Evolutionary conservation across 176 grass and related monocot genomes (phyloP).

Genomic region (Cenchrus fungigraminus): DNA sequence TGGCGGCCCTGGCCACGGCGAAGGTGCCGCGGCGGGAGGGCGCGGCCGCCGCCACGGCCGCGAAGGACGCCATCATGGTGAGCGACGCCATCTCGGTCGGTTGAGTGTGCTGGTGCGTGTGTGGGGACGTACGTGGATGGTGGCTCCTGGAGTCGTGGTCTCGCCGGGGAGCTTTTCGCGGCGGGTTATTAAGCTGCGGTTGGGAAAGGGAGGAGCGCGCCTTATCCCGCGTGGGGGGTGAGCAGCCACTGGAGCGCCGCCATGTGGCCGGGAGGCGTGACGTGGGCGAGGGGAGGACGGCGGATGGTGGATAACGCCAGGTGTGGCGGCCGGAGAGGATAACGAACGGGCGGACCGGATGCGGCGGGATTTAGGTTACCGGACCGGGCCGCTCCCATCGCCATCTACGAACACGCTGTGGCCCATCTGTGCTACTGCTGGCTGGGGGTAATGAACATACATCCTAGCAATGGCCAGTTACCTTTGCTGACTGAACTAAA

Average conservation of each 20-base stretch:
- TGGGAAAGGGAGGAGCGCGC: neutral
- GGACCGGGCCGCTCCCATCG: neutral
- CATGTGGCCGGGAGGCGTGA: slow-evolving; percentile 42
- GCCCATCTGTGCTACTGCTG: too few species aligned
- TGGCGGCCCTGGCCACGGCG: slow-evolving; percentile 44
- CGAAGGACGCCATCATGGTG: slow-evolving; percentile 68
- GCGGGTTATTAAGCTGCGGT: slow-evolving; percentile 46
- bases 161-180: slow-evolving; percentile 14
- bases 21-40: slow-evolving; percentile 40
- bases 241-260: slow-evolving; percentile 27
- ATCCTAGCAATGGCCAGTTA: neutral
- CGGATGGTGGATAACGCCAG: slow-evolving; percentile 35
- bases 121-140: neutral
- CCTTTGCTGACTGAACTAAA: neutral
- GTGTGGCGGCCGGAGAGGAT: slow-evolving; percentile 35
- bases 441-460: too few species aligned
- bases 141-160: neutral
- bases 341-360: slow-evolving; percentile 50
- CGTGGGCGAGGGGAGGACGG: slow-evolving; percentile 17
- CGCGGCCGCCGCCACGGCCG: slow-evolving; percentile 48
- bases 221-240: slow-evolving; percentile 50
- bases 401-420: too few species aligned
- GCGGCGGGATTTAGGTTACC: neutral
- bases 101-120: neutral
- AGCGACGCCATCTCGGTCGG: slow-evolving; percentile 61